Evolutionary conservation across 73 alveolate genomes (phyloP).

Genomic region (Tetrahymena borealis): DNA sequence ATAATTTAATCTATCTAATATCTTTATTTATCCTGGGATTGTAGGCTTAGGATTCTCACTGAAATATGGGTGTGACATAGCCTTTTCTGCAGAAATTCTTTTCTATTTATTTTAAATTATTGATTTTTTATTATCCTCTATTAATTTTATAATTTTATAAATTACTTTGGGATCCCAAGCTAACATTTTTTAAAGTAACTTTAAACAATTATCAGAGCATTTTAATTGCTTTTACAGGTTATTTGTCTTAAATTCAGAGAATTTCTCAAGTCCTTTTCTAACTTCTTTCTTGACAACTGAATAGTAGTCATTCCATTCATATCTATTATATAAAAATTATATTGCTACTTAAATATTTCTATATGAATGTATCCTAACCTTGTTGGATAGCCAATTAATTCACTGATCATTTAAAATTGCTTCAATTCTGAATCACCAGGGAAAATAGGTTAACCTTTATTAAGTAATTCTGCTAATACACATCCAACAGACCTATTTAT

Average conservation of each 20-base stretch:
- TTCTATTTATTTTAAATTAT: no score
- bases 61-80: not conserved
- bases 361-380: not conserved
- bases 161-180: conserved; percentile 43
- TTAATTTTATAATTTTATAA: no score
- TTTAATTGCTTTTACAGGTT: not conserved
- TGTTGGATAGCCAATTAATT: conserved; percentile 34
- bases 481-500: conserved; percentile 28
- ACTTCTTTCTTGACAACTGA: conserved; percentile 11
- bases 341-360: not conserved
- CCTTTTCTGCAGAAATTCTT: not conserved
- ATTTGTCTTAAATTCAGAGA: conserved; percentile 11
- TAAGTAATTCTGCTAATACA: conserved; percentile 41
- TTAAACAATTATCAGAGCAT: conserved; percentile 17
- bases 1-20: not conserved
- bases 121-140: no score
- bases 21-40: not conserved
- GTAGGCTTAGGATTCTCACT: not conserved
- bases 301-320: conserved; percentile 34
- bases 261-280: conserved; percentile 33
- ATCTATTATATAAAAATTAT: not conserved
- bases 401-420: conserved; percentile 26
- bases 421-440: conserved; percentile 33
- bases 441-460: conserved; percentile 29
- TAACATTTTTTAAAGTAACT: conserved; percentile 22